A percentile compares a stretch with the other conserved stretches of the same genome.
Evolutionary conservation across 1,284 basidiomycete species (phyloP).

Genomic region (Irpex sp.): DNA sequence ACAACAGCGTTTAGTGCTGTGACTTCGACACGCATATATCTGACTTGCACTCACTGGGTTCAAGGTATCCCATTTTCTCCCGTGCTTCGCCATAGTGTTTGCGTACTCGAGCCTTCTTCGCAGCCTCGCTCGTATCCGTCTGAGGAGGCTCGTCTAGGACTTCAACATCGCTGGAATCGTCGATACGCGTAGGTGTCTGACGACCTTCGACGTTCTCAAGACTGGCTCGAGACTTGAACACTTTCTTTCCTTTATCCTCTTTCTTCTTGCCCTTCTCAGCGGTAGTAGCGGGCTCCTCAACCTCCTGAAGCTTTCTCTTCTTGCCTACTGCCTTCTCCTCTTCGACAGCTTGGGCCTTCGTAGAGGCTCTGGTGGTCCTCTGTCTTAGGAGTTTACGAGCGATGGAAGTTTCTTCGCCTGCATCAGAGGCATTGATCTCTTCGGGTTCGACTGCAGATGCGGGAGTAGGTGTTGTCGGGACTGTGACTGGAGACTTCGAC

Average conservation of each 20-base stretch:
- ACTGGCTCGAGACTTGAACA: not conserved
- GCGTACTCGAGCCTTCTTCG: slow-evolving; percentile 15
- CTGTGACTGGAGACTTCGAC: not conserved
- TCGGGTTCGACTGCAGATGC: not conserved
- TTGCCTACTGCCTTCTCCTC: not conserved
- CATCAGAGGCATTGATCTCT: not conserved
- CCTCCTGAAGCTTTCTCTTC: slow-evolving; percentile 1
- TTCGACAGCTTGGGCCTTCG: not conserved
- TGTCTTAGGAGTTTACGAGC: not conserved
- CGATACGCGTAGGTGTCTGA: not conserved
- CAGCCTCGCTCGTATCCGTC: not conserved
- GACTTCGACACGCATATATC: not conserved
- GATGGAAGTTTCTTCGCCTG: not conserved
- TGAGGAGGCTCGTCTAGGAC: not conserved
- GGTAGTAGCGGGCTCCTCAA: not conserved
- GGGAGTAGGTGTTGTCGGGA: not conserved
- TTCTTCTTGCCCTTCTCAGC: not conserved
- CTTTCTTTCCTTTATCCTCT: not conserved
- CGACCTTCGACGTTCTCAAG: not conserved
- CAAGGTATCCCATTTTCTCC: slow-evolving; percentile 50
- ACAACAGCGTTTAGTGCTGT: not conserved
- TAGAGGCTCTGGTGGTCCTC: not conserved
- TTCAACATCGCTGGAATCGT: not conserved
- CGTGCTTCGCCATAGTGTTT: slow-evolving; percentile 44
- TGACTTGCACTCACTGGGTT: slow-evolving; percentile 49